phyloP scores from a whole-genome alignment of 2,329 filamentous ascomycete genomes.

The Paecilomyces dactylethromorphus region DNA sequence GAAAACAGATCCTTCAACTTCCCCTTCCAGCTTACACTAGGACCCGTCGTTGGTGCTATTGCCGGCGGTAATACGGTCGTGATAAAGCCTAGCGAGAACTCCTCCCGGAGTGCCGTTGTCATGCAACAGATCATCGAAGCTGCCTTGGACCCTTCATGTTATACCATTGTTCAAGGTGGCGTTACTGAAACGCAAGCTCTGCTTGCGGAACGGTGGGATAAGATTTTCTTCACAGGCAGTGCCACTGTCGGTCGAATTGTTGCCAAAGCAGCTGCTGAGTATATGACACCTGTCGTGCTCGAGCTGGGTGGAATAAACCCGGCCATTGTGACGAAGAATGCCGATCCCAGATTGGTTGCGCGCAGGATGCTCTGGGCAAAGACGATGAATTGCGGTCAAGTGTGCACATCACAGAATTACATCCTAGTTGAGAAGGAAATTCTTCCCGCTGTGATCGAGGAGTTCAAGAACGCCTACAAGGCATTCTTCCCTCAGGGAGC shows the following conservation, averaged over 20 bases:
- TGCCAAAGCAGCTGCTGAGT: constrained; percentile 79
- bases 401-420: constrained; percentile 92
- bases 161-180: constrained; percentile 71
- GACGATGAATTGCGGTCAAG: constrained; percentile 76
- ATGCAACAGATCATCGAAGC: constrained; percentile 71
- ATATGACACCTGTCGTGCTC: constrained; percentile 78
- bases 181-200: constrained; percentile 74
- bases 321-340: constrained; percentile 79
- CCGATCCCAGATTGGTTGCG: constrained; percentile 73
- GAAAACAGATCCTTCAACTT: constrained; percentile 74
- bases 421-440: constrained; percentile 73
- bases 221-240: constrained; percentile 94
- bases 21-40: constrained; percentile 72
- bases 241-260: constrained; percentile 76
- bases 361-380: constrained; percentile 85
- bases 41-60: constrained; percentile 81
- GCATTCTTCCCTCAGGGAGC: constrained; percentile 81
- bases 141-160: constrained; percentile 70
- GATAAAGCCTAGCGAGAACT: constrained; percentile 82
- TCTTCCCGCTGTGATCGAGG: constrained; percentile 63
- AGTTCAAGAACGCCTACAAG: constrained; percentile 63
- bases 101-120: constrained; percentile 69
- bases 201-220: constrained; percentile 88
- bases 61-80: constrained; percentile 84
- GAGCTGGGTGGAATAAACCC: constrained; percentile 92